phyloP scores from a whole-genome alignment of 2,329 filamentous ascomycete genomes.

The Sclerotinia nivalis region DNA sequence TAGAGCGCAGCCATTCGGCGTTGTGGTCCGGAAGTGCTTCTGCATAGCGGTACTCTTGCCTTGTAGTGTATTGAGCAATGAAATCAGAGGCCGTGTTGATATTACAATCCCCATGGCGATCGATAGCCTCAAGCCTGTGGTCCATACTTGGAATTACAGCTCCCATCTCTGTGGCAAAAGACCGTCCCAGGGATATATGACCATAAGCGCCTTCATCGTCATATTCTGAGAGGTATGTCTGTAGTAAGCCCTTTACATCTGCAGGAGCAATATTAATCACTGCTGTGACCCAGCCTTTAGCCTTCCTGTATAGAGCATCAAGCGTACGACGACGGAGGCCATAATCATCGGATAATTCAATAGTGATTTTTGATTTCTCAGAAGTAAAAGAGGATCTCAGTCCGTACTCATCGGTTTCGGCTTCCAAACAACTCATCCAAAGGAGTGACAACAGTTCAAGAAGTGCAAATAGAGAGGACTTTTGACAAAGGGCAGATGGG shows the following conservation, averaged over 20 bases:
- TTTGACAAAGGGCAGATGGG: slow-evolving; percentile 87
- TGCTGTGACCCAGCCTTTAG: slow-evolving; percentile 75
- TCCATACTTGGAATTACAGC: slow-evolving; percentile 83
- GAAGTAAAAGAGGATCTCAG: slow-evolving; percentile 82
- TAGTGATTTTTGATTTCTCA: slow-evolving; percentile 70
- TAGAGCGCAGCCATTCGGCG: slow-evolving; percentile 62
- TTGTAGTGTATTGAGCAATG: slow-evolving; percentile 92
- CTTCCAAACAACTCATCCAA: slow-evolving; percentile 93
- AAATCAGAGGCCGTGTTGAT: slow-evolving; percentile 96
- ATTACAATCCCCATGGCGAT: slow-evolving; percentile 68
- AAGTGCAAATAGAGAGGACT: slow-evolving; percentile 86
- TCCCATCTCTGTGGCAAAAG: slow-evolving; percentile 92
- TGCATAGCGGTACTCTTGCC: slow-evolving; percentile 91
- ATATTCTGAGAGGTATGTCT: slow-evolving; percentile 94
- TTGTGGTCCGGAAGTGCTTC: slow-evolving; percentile 72
- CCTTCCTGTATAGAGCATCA: slow-evolving; percentile 72
- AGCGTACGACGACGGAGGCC: slow-evolving; percentile 77
- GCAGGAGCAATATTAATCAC: slow-evolving; percentile 84
- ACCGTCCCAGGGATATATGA: slow-evolving; percentile 87
- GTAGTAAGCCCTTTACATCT: slow-evolving; percentile 91
- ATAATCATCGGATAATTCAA: slow-evolving; percentile 95
- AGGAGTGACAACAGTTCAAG: slow-evolving; percentile 90
- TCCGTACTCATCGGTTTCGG: slow-evolving; percentile 90
- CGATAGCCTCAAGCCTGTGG: slow-evolving; percentile 80
- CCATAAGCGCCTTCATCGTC: slow-evolving; percentile 89